Evolutionary conservation across 805 yeast genomes (phyloP).

Genomic region (Ogataea minuta): DNA sequence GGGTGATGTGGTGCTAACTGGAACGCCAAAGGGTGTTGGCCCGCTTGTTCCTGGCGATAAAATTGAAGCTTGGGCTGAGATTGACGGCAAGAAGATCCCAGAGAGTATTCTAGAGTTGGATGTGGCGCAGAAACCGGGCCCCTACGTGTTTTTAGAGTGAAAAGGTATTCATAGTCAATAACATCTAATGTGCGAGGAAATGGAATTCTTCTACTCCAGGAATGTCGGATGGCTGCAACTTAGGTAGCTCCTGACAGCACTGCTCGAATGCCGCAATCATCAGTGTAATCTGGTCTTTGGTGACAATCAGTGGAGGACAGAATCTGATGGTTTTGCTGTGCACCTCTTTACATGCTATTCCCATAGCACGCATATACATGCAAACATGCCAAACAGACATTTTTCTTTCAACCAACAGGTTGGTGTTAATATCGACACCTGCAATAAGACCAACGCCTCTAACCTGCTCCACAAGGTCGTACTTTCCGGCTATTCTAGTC

Average conservation of each 20-base stretch:
- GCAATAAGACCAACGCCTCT: slow-evolving; percentile 29
- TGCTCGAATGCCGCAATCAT: slow-evolving; percentile 20
- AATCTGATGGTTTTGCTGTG: slow-evolving; percentile 23
- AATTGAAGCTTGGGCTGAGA: slow-evolving; percentile 60
- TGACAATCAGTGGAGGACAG: slow-evolving; percentile 25
- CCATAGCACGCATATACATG: slow-evolving; percentile 29
- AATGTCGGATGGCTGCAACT: slow-evolving; percentile 14
- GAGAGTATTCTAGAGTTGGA: slow-evolving; percentile 47
- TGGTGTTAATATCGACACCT: slow-evolving; percentile 24
- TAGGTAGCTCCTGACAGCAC: slow-evolving; percentile 18
- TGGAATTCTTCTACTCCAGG: slow-evolving; percentile 22
- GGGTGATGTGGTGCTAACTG: slow-evolving; percentile 90
- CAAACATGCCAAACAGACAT: slow-evolving; percentile 27
- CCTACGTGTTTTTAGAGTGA: slow-evolving; percentile 45
- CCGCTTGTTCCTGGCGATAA: slow-evolving; percentile 73
- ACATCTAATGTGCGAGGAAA: slow-evolving; percentile 13
- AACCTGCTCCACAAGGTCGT: slow-evolving; percentile 23
- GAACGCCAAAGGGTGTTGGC: slow-evolving; percentile 99
- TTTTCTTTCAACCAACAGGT: slow-evolving; percentile 12
- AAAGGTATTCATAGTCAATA: not conserved
- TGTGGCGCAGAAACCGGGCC: slow-evolving; percentile 58
- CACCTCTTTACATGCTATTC: slow-evolving; percentile 28
- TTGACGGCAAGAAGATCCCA: slow-evolving; percentile 54
- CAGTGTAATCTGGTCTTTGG: slow-evolving; percentile 19
- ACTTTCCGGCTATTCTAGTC: slow-evolving; percentile 11